A percentile compares a stretch with the other conserved stretches of the same genome.
These are phyloP conservation scores for Cornus controversa DNA, from an alignment of 148 eudicot species.

Conservation along the genomic window DNA sequence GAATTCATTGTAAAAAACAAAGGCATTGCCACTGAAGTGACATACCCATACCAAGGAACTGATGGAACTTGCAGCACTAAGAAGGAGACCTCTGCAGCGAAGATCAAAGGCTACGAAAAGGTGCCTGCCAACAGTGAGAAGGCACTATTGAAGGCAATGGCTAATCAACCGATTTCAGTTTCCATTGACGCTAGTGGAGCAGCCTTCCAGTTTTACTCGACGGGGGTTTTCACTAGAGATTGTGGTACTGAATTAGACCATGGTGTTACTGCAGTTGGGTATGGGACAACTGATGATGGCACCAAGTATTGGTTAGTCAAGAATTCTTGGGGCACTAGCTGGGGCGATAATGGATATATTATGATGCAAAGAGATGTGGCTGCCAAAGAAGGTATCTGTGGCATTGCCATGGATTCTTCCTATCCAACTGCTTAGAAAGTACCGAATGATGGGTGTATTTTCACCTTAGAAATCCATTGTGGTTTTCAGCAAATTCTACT, in stretches of 20 bases:
- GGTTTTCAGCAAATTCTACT: background rate
- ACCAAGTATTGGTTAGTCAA: conserved; percentile 29
- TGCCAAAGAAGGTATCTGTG: conserved; percentile 18
- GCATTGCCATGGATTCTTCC: conserved; percentile 24
- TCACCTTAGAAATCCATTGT: too few relatives aligned
- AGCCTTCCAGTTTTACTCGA: conserved; percentile 19
- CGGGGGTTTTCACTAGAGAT: conserved; percentile 17
- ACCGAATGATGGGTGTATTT: too few relatives aligned
- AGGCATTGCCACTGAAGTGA: conserved; percentile 11
- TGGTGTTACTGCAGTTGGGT: conserved; percentile 23
- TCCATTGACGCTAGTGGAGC: conserved; percentile 22
- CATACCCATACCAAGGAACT: background rate
- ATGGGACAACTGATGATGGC: conserved; percentile 16
- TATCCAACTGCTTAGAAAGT: conserved; percentile 15
- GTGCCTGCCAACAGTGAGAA: conserved; percentile 23
- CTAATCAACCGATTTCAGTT: conserved; percentile 23
- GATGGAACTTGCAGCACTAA: conserved; percentile 17
- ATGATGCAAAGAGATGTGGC: conserved; percentile 19
- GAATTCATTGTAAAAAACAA: conserved; percentile 9
- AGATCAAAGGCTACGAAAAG: conserved; percentile 20
- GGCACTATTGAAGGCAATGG: conserved; percentile 22
- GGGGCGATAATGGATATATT: conserved; percentile 27
- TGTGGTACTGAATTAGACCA: conserved; percentile 21
- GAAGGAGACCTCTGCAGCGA: conserved; percentile 20
- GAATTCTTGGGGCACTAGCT: conserved; percentile 27